phyloP scores from a whole-genome alignment of 176 grass and related monocot genomes.

The Puya raimondii region DNA sequence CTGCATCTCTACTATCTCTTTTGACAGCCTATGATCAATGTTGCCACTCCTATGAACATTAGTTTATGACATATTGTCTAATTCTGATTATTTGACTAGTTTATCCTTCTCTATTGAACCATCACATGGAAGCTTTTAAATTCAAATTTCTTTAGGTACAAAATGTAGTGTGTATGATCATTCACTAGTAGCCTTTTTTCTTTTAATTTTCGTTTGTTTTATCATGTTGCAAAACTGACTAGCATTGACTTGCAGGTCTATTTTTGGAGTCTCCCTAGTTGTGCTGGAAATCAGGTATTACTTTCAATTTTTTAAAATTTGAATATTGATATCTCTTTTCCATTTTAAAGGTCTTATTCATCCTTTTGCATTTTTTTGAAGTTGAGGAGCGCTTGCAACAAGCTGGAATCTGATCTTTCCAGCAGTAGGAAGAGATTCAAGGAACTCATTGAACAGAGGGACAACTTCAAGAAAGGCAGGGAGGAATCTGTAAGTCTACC shows the following conservation, averaged over 20 bases:
- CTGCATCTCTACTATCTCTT: background rate
- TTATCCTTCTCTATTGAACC: background rate
- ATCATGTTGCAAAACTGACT: background rate
- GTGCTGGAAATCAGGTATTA: slow-evolving; percentile 89
- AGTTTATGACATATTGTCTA: background rate
- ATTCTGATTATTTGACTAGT: background rate
- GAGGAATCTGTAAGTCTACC: slow-evolving; percentile 69
- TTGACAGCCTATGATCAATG: background rate
- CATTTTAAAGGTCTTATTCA: background rate
- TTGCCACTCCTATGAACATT: background rate
- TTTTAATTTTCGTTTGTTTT: background rate
- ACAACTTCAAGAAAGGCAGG: slow-evolving; percentile 84
- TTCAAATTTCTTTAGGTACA: background rate
- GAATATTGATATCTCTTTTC: no score
- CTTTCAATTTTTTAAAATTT: background rate
- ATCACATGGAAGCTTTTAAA: background rate
- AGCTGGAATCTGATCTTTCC: slow-evolving; percentile 73
- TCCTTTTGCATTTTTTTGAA: slow-evolving; percentile 20
- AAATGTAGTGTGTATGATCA: no score
- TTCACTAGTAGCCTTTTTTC: background rate
- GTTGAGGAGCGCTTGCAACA: slow-evolving; percentile 61
- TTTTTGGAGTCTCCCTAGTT: slow-evolving; percentile 99
- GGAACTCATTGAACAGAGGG: slow-evolving; percentile 82
- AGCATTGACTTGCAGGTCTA: slow-evolving; percentile 56
- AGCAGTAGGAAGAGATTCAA: slow-evolving; percentile 49